Base-by-base conservation (phyloP, 2,329 filamentous ascomycete species). In the Fusarium tjaetaba region DNA sequence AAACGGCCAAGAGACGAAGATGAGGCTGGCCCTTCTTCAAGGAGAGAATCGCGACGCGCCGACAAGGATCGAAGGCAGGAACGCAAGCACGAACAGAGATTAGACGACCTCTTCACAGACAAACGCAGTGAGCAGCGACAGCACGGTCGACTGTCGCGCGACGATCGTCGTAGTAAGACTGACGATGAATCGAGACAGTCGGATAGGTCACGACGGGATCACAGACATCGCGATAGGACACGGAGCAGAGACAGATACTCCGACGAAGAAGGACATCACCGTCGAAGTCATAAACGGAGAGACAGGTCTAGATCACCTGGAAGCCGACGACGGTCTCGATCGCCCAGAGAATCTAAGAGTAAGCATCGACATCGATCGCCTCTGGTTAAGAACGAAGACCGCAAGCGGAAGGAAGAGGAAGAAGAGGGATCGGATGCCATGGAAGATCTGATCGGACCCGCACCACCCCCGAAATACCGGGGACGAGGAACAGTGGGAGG, bases 381-480 rank as follows among this genome's bases (percentile, higher is more conserved):
- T 30, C 36, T 74, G 55, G 51, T 68, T 18, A 59, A 66, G 49
- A 72, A 64, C 13, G 56, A 74, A 46, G 41, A 56, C 60, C 65
- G 61, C 30, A 76, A 76, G 59, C 46, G 60, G 51, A 78, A 66
- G 36, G 46, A 68, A 22, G 55, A 57, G 36, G 34, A 68, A 9
- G 65, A 73, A 32, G 71, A 79, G 10, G 77, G 79, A 43, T 95
- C 93, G 0, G 94, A 97, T 79, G 91, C 93, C 2, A 83, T 95
- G 7, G 91, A 95, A 64, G 90, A 92, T 7, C 84, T 96, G 26
- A 91, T 97, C 39, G 95, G 95, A 0, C 94, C 94, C 2, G 90
- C 89, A 14, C 90, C 91, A 34, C 87, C 86, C 26, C 83, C 84
- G 7, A 81, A 71, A 49, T 78, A 78, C 55, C 91, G 93, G 34